Base-by-base conservation (phyloP, 208 protist species). In the Leishmania mexicana region DNA sequence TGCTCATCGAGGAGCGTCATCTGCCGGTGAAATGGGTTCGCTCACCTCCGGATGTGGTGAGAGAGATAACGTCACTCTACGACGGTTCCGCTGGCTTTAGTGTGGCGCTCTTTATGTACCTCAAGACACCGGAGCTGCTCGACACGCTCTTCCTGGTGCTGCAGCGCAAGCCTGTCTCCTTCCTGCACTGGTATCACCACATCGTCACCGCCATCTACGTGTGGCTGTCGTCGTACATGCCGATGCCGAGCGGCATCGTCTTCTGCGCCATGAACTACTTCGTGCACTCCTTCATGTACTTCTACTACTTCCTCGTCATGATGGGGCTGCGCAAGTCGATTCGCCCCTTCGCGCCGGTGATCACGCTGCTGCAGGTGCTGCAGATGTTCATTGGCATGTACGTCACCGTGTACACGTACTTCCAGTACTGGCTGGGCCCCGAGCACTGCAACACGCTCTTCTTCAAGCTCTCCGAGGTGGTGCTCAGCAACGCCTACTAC, bases 221-320 rank as follows among this genome's bases (percentile, higher is more conserved):
- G 83, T 98, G 94, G 96, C 86, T 94, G 75, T 89, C 94, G 0
- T 95, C 88, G 10, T 79, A 85, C 70, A 53, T 78, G 28, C 73
- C 80, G 0, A 90, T 91, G 28, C 84, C 84, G 19, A 85, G 83
- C 77, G 81, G 85, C 47, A 89, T 89, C 81, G 92, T 88, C 31
- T 75, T 83, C 82, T 90, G 28, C n/a, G 17, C 45, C 11, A 75
- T 75, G 71, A 75, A 75, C 71, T 75, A 75, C 47, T 57, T 19
- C 42, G 96, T 99, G 28, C 98, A 99, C 87, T 83, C 93, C 28
- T 89, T 98, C 88, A 98, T 99, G 97, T 99, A 99, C 88, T 92
- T 93, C 5, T 99, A 98, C 88, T 99, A 98, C 82, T 88, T 90
- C 70, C 76, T 97, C 35, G 86, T 89, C 42, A 88, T 89, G 19